Evolutionary conservation across 2,329 filamentous ascomycete genomes (phyloP).

Genomic region (Colletotrichum incanum): DNA sequence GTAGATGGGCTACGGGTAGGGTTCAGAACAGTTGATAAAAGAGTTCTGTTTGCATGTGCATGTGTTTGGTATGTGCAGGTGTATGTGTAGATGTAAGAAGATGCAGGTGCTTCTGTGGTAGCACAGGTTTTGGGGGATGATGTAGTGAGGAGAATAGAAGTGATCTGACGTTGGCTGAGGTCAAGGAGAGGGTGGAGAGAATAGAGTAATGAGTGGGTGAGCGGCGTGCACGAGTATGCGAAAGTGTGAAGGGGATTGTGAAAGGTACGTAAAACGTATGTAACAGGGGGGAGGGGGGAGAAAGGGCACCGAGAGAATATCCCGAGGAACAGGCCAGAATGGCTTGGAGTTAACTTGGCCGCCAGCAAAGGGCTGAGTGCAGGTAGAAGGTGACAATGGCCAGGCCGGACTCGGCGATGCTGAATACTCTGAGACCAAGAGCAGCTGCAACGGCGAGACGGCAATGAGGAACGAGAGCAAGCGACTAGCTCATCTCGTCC

Average conservation of each 20-base stretch:
- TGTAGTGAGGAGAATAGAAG: conserved; percentile 20
- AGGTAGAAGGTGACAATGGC: background rate
- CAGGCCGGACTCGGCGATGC: conserved; percentile 5
- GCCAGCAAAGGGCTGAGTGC: conserved; percentile 9
- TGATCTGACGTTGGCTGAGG: conserved; percentile 29
- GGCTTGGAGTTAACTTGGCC: background rate
- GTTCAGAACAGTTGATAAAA: background rate
- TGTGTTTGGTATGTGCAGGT: background rate
- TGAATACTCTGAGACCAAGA: background rate
- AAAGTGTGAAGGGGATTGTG: conserved; percentile 17
- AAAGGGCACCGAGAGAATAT: conserved; percentile 29
- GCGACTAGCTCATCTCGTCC: conserved; percentile 11
- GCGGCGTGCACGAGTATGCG: conserved; percentile 23
- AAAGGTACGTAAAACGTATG: conserved; percentile 38
- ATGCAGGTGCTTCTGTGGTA: conserved; percentile 5
- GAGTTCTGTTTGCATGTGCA: conserved; percentile 36
- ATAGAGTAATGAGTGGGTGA: conserved; percentile 37
- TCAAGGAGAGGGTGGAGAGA: conserved; percentile 37
- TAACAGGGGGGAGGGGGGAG: conserved; percentile 16
- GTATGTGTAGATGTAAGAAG: conserved; percentile 18
- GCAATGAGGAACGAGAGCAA: background rate
- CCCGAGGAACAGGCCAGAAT: conserved; percentile 25
- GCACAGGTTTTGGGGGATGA: conserved; percentile 14
- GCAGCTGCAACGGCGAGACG: conserved; percentile 5
- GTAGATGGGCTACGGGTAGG: background rate